These are phyloP conservation scores for Vachellia collinsii DNA, from an alignment of 306 rosid genomes.

Conservation along the genomic window DNA sequence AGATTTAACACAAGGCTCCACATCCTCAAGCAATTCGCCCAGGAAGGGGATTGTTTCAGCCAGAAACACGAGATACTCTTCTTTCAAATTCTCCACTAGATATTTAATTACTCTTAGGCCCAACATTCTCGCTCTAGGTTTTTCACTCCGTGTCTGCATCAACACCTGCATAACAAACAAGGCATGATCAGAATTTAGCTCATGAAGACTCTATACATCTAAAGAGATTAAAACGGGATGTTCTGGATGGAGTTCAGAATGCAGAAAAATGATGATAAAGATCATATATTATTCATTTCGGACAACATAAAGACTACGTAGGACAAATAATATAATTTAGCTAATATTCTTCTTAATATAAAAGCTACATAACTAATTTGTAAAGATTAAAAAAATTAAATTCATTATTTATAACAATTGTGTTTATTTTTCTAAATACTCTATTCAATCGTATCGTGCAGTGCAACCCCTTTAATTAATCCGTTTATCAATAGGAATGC, in stretches of 20 bases:
- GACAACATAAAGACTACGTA: too few relatives aligned
- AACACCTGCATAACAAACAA: conserved; percentile 63
- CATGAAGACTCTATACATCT: neutral
- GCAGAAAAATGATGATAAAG: neutral
- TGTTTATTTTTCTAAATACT: too few relatives aligned
- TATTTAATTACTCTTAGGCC: conserved; percentile 73
- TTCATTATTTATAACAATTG: too few relatives aligned
- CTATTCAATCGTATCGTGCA: too few relatives aligned
- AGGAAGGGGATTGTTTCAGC: conserved; percentile 92
- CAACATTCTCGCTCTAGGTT: conserved; percentile 69
- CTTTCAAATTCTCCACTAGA: conserved; percentile 79
- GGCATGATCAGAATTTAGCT: neutral
- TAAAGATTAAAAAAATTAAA: too few relatives aligned
- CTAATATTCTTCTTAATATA: too few relatives aligned
- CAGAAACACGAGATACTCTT: conserved; percentile 79
- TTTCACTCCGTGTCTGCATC: conserved; percentile 86
- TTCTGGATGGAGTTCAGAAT: neutral
- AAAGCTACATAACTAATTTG: too few relatives aligned
- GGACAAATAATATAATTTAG: too few relatives aligned
- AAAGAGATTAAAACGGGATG: neutral
- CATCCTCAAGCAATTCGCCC: conserved; percentile 92
- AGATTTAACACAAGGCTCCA: conserved; percentile 77
- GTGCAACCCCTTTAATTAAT: too few relatives aligned
- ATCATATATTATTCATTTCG: too few relatives aligned
- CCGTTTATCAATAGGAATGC: too few relatives aligned